Base-by-base conservation (phyloP, 345 rosid genomes). In the Aquilaria sinensis region DNA sequence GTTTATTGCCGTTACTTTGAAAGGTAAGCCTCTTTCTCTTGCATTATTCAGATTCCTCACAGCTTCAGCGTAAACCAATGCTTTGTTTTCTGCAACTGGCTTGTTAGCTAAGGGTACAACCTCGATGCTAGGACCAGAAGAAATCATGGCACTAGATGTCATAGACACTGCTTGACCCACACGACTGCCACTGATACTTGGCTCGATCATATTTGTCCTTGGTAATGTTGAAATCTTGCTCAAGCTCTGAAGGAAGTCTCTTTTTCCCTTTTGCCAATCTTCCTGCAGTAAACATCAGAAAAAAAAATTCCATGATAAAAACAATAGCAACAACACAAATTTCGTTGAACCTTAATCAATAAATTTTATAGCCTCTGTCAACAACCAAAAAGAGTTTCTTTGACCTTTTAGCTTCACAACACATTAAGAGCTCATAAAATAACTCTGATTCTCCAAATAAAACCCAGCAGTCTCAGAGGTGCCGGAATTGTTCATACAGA, bases 201-300 rank as follows among this genome's bases (percentile, higher is more conserved):
- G 61, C 70, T 82, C 81, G 57, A 56, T 47, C 64, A 75, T 48
- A 70, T 90, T 90, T 31, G 87, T 81, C 83, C 77, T 82, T 31
- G 96, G 97, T 68, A 91, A 74, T 66, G 87, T 75, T 68, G 99
- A 85, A 78, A 94, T 87, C 58, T 87, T 85, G 72, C 89, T 88
- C 75, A 94, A 82, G 75, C 96, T 94, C 79, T 84, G 97, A 67
- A 90, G 92, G 77, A 94, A 94, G 74, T 88, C 93, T 49, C 88
- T 95, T 60, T 85, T 94, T 79, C 87, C 96, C 70, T 88, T 94
- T 72, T 87, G 82, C 97, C 99, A 90, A 72, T 88, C 92, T 32
- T 88, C 97, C 97, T 94, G 85, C 77, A 75, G 60, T 37, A 37
- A 51, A 70, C 33, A 58, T 53, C 13, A 65, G 48, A 47, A 43